phyloP scores from a whole-genome alignment of 2,329 filamentous ascomycete genomes.

The Cordyceps tenuipes region DNA sequence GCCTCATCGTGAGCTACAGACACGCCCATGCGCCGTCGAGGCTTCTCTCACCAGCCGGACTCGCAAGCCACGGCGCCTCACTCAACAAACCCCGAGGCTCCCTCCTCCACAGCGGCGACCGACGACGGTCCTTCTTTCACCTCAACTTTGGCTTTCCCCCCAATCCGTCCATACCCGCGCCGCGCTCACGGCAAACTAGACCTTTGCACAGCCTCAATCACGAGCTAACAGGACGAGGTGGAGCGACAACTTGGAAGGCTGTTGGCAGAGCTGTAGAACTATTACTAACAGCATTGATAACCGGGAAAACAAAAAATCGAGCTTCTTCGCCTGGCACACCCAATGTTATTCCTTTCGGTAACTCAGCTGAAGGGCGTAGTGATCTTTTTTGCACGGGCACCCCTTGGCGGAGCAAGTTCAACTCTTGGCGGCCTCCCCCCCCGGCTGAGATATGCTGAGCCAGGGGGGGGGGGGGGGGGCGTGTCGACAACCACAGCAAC shows the following conservation, averaged over 20 bases:
- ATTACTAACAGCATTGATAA: background rate
- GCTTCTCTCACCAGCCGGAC: background rate
- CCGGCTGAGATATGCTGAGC: no score
- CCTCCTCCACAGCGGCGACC: background rate
- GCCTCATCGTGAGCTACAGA: conserved; percentile 1
- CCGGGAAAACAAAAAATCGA: background rate
- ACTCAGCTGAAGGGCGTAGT: background rate
- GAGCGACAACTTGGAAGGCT: background rate
- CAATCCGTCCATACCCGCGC: background rate
- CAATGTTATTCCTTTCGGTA: no score
- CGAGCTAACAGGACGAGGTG: background rate
- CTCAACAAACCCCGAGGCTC: no score
- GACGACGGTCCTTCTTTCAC: background rate
- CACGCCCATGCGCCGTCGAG: background rate
- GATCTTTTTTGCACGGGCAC: background rate
- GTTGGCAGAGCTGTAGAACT: background rate
- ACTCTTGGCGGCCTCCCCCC: background rate
- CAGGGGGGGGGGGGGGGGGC: no score
- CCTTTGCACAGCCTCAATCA: conserved; percentile 2
- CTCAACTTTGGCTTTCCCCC: background rate
- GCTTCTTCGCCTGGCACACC: no score
- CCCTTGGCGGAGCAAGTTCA: background rate
- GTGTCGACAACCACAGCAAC: no score
- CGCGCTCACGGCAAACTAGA: background rate
- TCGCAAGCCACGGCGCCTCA: background rate